Base-by-base conservation (phyloP, 176 grass and related monocot species). In the Hyparrhenia diplandra region DNA sequence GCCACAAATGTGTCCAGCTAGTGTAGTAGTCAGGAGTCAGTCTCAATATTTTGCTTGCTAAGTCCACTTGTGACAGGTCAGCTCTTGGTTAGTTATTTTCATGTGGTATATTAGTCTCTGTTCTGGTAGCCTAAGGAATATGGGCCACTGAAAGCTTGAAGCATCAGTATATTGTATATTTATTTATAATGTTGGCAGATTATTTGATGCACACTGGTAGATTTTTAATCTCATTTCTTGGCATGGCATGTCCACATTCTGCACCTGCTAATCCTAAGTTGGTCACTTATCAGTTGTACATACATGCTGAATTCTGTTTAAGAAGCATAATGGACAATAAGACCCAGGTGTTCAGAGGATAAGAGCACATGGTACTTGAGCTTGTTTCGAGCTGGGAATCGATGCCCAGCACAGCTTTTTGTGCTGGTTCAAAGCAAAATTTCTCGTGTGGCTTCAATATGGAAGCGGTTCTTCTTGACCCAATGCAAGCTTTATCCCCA, bases 341-440 rank as follows among this genome's bases (percentile, higher is more conserved):
- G 62, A 60, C 45, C 25, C 41, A 14, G 21, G 45, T 27, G 68
- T 30, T 74, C n/a, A 60, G 69, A 83, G 45, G 60, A 79, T 35
- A 47, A 68, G 28, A 81, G 18, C 68, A 79, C 47, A 84, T 88
- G 69, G 36, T 84, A 24, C 45, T 47, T 65, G 61, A 49, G 45
- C 28, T 83, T 79, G 75, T 79, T 84, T 31, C 10, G 18, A 73
- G 47, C 47, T 13, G 30, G 74, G 81, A 80, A 88, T 78, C 0
- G 37, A 79, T 88, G 63, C 37, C 49, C 29, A 24, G 14, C 52
- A 27, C 21, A 78, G 14, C 65, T 83, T 73, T 66, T 78, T 17
- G n/a, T 83, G 27, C 74, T 65, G 2, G 47, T 67, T 66, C 29
- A 64, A 51, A 75, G 75, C 49, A 74, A 80, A 79, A 31, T 74